These are phyloP conservation scores for Microsporum canis DNA, from an alignment of 2,329 filamentous ascomycete genomes.

Conservation along the genomic window DNA sequence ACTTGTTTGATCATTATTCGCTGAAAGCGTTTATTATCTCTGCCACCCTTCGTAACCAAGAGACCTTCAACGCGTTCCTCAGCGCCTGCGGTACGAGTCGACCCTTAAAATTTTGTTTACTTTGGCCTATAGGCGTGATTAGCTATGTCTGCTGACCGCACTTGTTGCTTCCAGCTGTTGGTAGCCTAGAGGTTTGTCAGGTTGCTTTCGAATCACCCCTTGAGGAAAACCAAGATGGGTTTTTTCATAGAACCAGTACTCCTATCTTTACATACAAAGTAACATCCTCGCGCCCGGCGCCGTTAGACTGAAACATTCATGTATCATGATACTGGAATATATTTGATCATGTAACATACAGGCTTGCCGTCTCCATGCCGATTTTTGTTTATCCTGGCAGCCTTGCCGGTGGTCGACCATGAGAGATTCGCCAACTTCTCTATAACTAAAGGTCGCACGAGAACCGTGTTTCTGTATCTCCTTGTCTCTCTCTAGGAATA, in stretches of 20 bases:
- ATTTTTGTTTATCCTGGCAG: background rate
- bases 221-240: conserved; percentile 34
- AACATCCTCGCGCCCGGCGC: background rate
- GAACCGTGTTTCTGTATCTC: background rate
- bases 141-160: conserved; percentile 7
- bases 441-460: background rate
- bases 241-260: conserved; percentile 37
- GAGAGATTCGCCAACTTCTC: background rate
- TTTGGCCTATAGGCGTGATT: background rate
- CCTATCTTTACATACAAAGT: conserved; percentile 28
- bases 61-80: conserved; percentile 50
- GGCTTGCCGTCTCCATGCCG: background rate
- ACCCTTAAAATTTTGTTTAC: background rate
- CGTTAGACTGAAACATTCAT: background rate
- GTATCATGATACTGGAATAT: background rate
- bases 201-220: conserved; percentile 35
- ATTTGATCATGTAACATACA: background rate
- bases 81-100: conserved; percentile 45
- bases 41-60: conserved; percentile 49
- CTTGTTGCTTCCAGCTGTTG: conserved; percentile 19
- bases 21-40: conserved; percentile 46
- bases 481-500: background rate
- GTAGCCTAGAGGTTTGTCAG: conserved; percentile 27
- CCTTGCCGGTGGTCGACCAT: background rate
- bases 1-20: conserved; percentile 45